Evolutionary conservation across 768 basidiomycete genomes (phyloP), one percentile per base, ranked within the genome.

Genomic region (Lactarius quietus): DNA sequence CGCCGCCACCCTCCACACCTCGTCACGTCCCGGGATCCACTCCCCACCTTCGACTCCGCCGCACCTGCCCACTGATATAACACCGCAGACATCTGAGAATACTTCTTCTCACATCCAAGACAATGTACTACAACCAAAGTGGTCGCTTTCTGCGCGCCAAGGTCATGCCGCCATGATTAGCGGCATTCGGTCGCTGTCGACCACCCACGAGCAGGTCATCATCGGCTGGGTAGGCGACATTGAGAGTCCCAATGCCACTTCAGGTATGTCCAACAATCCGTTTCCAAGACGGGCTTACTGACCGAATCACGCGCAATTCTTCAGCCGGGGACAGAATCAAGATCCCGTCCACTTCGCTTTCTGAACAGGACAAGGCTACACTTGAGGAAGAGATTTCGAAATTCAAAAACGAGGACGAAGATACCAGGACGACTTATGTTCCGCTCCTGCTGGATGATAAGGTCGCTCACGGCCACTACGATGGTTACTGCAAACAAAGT

Each of bases 401-500:
- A 1, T 92, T 91, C 71, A 77, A 79, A 59, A 80, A 84, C 9
- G 84, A 85, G 66, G 87, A 86, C 48, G 81, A 82, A 28, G 85
- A 85, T 67, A 75, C 76, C 2, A 80, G 85, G 63, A 80, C 90
- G 56, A 82, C 78, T 17, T 97, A 93, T 70, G 84, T 92, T 8
- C 95, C 96, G 6, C 92, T 99, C 15, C 97, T 92, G 92, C 80
- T 95, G 39, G 88, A 92, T 70, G 91, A 93, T 71, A 85, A 89
- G 74, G 85, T 94, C 43, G 94, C 93, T 26, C 92, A 94, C 71
- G 93, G 89, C 0, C 95, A 97, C 74, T 97, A 98, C 74, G 95
- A 98, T 70, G 95, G 95, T 0, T 98, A 97, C 75, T 98, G 95
- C 84, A 99, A 99, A 76, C 88, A 90, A 72, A 96, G 94, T 95